Evolutionary conservation across 306 rosid species (phyloP).

Genomic region (Gastrolobium villosum): DNA sequence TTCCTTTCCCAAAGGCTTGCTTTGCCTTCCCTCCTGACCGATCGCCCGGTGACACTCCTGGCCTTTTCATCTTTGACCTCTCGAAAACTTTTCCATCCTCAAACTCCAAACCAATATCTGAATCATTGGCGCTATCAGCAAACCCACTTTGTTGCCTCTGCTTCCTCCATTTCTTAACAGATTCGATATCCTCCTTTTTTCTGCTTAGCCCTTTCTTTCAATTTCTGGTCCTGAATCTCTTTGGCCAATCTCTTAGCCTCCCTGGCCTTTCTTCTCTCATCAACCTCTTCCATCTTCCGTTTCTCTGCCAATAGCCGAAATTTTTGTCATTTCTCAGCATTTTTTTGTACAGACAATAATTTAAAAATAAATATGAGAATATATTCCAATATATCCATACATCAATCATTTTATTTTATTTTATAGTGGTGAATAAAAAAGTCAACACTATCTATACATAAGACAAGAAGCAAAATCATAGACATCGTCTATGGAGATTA

Average conservation of each 20-base stretch:
- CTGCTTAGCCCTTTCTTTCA: constrained; percentile 84
- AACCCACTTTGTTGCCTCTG: constrained; percentile 89
- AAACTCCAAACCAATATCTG: constrained; percentile 57
- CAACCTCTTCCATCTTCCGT: constrained; percentile 78
- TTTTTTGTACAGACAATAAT: too few species aligned
- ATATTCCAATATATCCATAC: too few species aligned
- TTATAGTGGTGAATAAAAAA: too few species aligned
- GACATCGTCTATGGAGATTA: too few species aligned
- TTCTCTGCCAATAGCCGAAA: constrained; percentile 73
- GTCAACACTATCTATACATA: too few species aligned
- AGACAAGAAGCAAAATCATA: too few species aligned
- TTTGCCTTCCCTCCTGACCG: constrained; percentile 79
- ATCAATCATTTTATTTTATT: too few species aligned
- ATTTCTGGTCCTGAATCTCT: constrained; percentile 79
- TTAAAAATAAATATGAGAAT: too few species aligned
- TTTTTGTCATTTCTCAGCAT: too few species aligned
- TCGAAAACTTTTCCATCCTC: constrained; percentile 77
- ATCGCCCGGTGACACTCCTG: constrained; percentile 73
- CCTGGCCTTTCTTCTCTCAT: constrained; percentile 82
- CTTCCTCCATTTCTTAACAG: constrained; percentile 96
- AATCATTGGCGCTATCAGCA: constrained; percentile 63
- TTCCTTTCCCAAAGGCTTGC: constrained; percentile 56
- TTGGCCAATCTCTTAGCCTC: constrained; percentile 78
- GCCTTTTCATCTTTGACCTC: constrained; percentile 73
- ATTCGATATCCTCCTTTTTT: constrained; percentile 81